Percentiles rank a stretch among this genome's conserved stretches.
Conservation (phyloP, 1,139 yeast species). For the Saccharomyces hybrid region DNA sequence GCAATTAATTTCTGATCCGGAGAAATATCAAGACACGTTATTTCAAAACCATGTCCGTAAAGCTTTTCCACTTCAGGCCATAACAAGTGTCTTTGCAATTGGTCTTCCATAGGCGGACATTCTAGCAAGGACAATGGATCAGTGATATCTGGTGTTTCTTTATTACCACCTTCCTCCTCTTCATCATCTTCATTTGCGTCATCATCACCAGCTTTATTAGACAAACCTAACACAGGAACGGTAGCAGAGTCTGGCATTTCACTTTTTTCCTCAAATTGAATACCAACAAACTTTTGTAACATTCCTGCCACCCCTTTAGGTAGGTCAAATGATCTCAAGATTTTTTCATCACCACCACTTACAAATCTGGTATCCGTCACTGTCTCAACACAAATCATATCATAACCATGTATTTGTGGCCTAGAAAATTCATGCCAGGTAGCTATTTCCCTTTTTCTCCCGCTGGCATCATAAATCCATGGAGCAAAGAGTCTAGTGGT, state of each 20-base stretch:
- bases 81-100: slow-evolving; percentile 80
- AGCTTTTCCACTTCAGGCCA: slow-evolving; percentile 94
- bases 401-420: slow-evolving; percentile 98
- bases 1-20: slow-evolving; percentile 63
- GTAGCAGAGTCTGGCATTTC: slow-evolving; percentile 63
- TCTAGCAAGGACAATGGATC: slow-evolving; percentile 36
- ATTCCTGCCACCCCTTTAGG: slow-evolving; percentile 71
- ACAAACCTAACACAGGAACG: slow-evolving; percentile 86
- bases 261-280: slow-evolving; percentile 25
- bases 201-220: slow-evolving; percentile 74
- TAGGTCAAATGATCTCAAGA: slow-evolving; percentile 79
- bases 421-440: slow-evolving; percentile 90
- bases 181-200: slow-evolving; percentile 38
- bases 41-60: slow-evolving; percentile 96
- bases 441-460: slow-evolving; percentile 22
- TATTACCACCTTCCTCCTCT: slow-evolving; percentile 35
- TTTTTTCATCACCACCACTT: slow-evolving; percentile 95
- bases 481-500: slow-evolving; percentile 79
- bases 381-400: slow-evolving; percentile 77
- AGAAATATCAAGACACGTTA: slow-evolving; percentile 67
- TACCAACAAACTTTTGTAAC: slow-evolving; percentile 47
- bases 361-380: slow-evolving; percentile 59
- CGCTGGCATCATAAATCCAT: slow-evolving; percentile 38
- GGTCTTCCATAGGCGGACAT: slow-evolving; percentile 78
- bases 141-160: slow-evolving; percentile 35